Evolutionary conservation across 2,329 filamentous ascomycete genomes (phyloP).

Genomic region (Fusarium guadeloupense): DNA sequence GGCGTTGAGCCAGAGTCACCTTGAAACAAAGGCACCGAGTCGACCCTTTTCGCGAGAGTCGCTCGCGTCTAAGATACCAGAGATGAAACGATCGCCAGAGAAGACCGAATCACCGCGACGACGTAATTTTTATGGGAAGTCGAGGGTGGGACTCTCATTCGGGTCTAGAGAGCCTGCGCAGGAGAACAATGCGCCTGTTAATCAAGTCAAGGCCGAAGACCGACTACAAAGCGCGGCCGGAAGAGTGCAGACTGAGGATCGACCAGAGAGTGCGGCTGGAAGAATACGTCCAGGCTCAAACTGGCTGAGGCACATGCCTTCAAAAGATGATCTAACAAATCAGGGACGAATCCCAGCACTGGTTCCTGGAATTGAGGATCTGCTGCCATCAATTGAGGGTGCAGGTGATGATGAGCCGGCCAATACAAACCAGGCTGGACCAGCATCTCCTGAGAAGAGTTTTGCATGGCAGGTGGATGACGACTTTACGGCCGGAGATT

Average conservation of each 20-base stretch:
- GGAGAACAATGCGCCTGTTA: slow-evolving; percentile 13
- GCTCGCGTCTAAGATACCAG: slow-evolving; percentile 35
- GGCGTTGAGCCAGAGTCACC: slow-evolving; percentile 43
- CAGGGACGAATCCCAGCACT: slow-evolving; percentile 50
- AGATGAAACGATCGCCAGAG: slow-evolving; percentile 26
- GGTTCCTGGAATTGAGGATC: slow-evolving; percentile 52
- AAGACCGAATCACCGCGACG: slow-evolving; percentile 36
- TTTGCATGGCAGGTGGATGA: slow-evolving; percentile 66
- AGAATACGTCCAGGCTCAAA: slow-evolving; percentile 13
- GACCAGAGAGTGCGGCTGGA: slow-evolving; percentile 12
- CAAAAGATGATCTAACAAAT: slow-evolving; percentile 41
- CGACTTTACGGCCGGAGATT: slow-evolving; percentile 65
- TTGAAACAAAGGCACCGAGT: slow-evolving; percentile 45
- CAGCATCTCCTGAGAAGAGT: slow-evolving; percentile 59
- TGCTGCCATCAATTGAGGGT: slow-evolving; percentile 48
- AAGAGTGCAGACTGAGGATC: background rate
- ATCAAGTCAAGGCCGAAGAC: slow-evolving; percentile 15
- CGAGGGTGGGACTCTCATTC: slow-evolving; percentile 39
- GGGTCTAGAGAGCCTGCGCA: slow-evolving; percentile 20
- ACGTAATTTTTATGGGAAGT: slow-evolving; percentile 39
- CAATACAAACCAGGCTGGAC: background rate
- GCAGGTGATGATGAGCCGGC: slow-evolving; percentile 3
- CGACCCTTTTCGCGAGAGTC: slow-evolving; percentile 38
- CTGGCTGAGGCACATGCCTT: slow-evolving; percentile 33
- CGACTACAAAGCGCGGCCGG: slow-evolving; percentile 11